Percentiles rank a stretch among this genome's conserved stretches.
Evolutionary conservation across 257 asterid genomes (phyloP).

Genomic region (Cruciata laevipes): DNA sequence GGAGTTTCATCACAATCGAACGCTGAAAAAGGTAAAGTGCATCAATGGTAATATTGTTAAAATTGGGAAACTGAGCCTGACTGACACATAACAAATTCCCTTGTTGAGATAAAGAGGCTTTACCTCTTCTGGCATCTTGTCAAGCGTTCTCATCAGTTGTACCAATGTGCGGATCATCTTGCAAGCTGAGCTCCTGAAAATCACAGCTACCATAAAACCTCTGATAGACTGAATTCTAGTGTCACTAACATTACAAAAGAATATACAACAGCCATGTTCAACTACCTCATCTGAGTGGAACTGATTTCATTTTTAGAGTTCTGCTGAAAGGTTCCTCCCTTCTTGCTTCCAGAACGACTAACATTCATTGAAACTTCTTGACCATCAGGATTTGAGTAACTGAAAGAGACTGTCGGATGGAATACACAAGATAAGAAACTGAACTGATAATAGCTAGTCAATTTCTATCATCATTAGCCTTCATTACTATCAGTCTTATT

Average conservation of each 20-base stretch:
- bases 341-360: conserved; percentile 72
- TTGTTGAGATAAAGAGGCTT: neutral
- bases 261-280: conserved; percentile 6
- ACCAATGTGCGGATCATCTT: conserved; percentile 84
- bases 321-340: conserved; percentile 62
- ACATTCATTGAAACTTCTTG: conserved; percentile 91
- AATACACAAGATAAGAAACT: conserved; percentile 1
- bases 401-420: conserved; percentile 67
- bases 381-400: conserved; percentile 65
- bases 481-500: neutral
- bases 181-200: conserved; percentile 86
- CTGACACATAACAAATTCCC: neutral
- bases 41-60: conserved; percentile 12
- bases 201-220: conserved; percentile 14
- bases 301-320: conserved; percentile 66
- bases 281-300: conserved; percentile 84
- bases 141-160: conserved; percentile 91
- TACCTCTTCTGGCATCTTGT: conserved; percentile 96
- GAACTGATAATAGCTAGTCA: too few relatives aligned
- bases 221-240: conserved; percentile 7
- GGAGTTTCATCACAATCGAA: conserved; percentile 87
- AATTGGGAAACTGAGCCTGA: neutral
- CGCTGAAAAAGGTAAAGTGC: conserved; percentile 51
- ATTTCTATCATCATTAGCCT: neutral
- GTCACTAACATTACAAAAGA: conserved; percentile 8